phyloP scores from a whole-genome alignment of 768 basidiomycete genomes.

The Russula emetica region DNA sequence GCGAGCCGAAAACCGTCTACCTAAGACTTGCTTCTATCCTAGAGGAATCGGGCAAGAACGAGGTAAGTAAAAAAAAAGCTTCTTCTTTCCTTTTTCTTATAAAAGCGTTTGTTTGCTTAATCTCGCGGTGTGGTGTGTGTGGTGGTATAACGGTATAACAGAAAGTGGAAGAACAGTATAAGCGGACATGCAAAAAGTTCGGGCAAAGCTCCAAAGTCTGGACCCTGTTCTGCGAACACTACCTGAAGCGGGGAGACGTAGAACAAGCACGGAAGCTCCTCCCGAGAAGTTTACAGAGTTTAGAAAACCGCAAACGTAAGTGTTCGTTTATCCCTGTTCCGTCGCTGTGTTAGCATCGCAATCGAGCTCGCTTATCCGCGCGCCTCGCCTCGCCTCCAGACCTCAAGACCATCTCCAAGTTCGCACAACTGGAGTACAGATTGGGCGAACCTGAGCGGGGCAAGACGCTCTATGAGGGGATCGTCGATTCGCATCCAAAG shows the following conservation, averaged over 20 bases:
- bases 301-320: constrained; percentile 93
- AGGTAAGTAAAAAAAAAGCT: constrained; percentile 44
- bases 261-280: constrained; percentile 84
- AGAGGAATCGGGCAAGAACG: constrained; percentile 74
- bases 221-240: constrained; percentile 82
- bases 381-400: constrained; percentile 45
- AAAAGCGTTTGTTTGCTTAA: neutral
- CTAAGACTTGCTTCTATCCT: constrained; percentile 81
- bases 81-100: no score
- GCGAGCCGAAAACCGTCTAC: constrained; percentile 90
- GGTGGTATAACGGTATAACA: constrained; percentile 35
- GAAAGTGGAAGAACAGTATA: constrained; percentile 92
- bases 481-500: constrained; percentile 92
- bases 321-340: constrained; percentile 19
- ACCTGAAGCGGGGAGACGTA: constrained; percentile 64
- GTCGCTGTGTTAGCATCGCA: no score
- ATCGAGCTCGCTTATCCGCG: no score
- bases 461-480: constrained; percentile 93
- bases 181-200: constrained; percentile 90
- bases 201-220: constrained; percentile 90
- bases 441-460: constrained; percentile 91
- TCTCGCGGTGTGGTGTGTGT: neutral
- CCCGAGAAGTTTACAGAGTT: constrained; percentile 80
- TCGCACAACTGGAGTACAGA: constrained; percentile 94
- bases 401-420: constrained; percentile 91